phyloP scores from a whole-genome alignment of 495 filamentous ascomycete genomes.

The Wilcoxina mikolae region DNA sequence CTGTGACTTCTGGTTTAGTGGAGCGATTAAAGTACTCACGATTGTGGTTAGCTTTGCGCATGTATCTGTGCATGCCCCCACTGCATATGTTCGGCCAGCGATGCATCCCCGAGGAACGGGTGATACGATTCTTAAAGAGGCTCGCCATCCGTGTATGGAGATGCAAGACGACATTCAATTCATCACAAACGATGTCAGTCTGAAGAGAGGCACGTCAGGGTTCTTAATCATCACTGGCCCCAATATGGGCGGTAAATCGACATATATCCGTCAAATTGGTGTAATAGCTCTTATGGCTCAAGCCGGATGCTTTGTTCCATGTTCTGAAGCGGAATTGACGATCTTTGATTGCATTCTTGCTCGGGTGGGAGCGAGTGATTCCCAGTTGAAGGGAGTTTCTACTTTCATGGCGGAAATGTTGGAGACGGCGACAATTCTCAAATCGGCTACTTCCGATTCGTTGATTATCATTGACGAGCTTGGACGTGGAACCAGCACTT shows the following conservation, averaged over 20 bases:
- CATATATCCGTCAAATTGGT: slow-evolving; percentile 95
- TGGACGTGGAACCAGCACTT: slow-evolving; percentile 93
- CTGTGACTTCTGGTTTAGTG: neutral
- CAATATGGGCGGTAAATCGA: slow-evolving; percentile 98
- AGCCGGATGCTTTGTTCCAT: slow-evolving; percentile 91
- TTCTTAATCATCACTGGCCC: slow-evolving; percentile 97
- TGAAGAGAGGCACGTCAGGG: slow-evolving; percentile 64
- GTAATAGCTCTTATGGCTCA: slow-evolving; percentile 98
- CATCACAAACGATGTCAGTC: slow-evolving; percentile 90
- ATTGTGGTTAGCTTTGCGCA: slow-evolving; percentile 57
- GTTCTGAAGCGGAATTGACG: slow-evolving; percentile 73
- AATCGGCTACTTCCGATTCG: slow-evolving; percentile 82
- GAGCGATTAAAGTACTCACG: neutral
- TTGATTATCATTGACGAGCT: slow-evolving; percentile 98
- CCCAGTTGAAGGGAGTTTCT: slow-evolving; percentile 91
- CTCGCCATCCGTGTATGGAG: slow-evolving; percentile 96
- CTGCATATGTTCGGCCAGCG: slow-evolving; percentile 76
- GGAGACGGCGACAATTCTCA: slow-evolving; percentile 95
- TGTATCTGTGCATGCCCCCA: slow-evolving; percentile 82
- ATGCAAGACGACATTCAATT: slow-evolving; percentile 98
- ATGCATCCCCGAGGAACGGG: slow-evolving; percentile 84
- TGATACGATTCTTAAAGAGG: slow-evolving; percentile 80
- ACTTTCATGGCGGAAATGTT: slow-evolving; percentile 99
- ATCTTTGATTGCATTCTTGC: slow-evolving; percentile 98
- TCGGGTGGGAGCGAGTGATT: slow-evolving; percentile 87